Conservation (phyloP, 176 grass and related monocot species). For the bread wheat (Triticum aestivum) region IWGSC_CS_RefSeq_v2.1 NC_057811.1:78700267-78700766, state of each 20-base stretch:
- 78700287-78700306: neutral
- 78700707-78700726: neutral
- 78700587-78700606: slow-evolving; percentile 85
- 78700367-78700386: neutral
- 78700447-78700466: slow-evolving; percentile 77
- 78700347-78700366: neutral
- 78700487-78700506: slow-evolving; percentile 6
- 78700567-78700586: slow-evolving; percentile 90
- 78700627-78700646: slow-evolving; percentile 55
- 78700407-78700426: slow-evolving; percentile 55
- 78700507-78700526: slow-evolving; percentile 2
- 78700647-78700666: slow-evolving; percentile 57
- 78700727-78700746: neutral
- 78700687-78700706: slow-evolving; percentile 21
- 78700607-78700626: slow-evolving; percentile 91
- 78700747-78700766: neutral
- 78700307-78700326: neutral
- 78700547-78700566: slow-evolving; percentile 41
- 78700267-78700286: neutral
- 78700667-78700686: slow-evolving; percentile 71
- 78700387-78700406: slow-evolving; percentile 1
- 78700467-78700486: slow-evolving; percentile 62
- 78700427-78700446: slow-evolving; percentile 92
- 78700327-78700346: neutral
- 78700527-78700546: neutral